Evolutionary conservation across 73 alveolate genomes (phyloP), one percentile per base, ranked within the genome.

Genomic region (Paramecium pentaurelia): DNA sequence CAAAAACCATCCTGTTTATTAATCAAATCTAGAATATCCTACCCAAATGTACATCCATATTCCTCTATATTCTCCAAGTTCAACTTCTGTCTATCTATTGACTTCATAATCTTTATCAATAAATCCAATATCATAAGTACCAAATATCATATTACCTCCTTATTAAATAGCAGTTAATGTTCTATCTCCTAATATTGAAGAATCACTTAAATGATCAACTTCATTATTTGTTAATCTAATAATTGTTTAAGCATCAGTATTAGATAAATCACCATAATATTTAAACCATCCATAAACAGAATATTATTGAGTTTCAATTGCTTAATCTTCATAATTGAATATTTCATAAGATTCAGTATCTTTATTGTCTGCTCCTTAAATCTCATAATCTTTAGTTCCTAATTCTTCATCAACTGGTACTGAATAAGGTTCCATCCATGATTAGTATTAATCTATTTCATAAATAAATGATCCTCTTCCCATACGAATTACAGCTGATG

Each of bases 211-310:
- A 40, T 37, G 60, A n/a, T 8, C 60, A 22, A 32, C 60, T 37
- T 75, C 88, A 75, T 75, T 75, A 75, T 75, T 75, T n/a, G 88
- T 75, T 37, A 75, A 14, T 14, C 88, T 75, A 22, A 75, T 75
- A 10, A 75, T 34, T 32, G 60, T 40, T 30, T 34, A 40, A 34
- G 58, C 38, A 37, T 75, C 88, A 34, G 34, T 75, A 20, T 22
- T 45, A 34, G 58, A 22, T 27, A 75, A 18, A 36, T 75, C 88
- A 36, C 88, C 88, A 30, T 75, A 34, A 40, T 75, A 75, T 37
- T 75, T 75, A 40, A 75, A 75, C 88, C 88, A 75, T 75, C 88
- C 88, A 75, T 75, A 75, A 75, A 75, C 88, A 3, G 88, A 75
- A 75, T 75, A 75, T 75, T 75, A n/a, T 5, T 22, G 18, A 4